Evolutionary conservation across 352 stramenopile genomes (phyloP).

Genomic region (Plasmopara muralis): DNA sequence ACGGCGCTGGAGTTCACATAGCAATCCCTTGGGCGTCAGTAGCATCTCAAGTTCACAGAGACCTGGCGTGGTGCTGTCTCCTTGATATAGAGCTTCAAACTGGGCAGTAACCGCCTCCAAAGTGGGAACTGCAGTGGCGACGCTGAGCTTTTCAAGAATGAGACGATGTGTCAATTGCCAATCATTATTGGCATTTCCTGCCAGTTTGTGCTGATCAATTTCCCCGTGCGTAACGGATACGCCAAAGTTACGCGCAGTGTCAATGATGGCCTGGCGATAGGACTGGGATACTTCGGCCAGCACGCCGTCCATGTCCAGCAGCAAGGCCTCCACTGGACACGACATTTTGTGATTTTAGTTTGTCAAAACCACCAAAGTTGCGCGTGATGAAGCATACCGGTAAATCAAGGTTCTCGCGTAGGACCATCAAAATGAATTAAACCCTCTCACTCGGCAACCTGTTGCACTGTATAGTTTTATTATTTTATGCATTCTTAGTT

Average conservation of each 20-base stretch:
- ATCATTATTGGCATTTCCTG: slow-evolving; percentile 96
- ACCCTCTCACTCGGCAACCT: too few relatives aligned
- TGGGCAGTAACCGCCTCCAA: slow-evolving; percentile 89
- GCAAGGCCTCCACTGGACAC: slow-evolving; percentile 53
- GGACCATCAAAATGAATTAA: too few relatives aligned
- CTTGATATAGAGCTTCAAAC: slow-evolving; percentile 96
- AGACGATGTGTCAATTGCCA: slow-evolving; percentile 93
- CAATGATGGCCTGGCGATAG: slow-evolving; percentile 90
- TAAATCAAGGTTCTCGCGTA: too few relatives aligned
- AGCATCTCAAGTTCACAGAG: slow-evolving; percentile 90
- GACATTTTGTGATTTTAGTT: slow-evolving; percentile 6
- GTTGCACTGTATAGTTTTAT: too few relatives aligned
- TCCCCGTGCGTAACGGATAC: slow-evolving; percentile 82
- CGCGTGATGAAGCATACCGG: too few relatives aligned
- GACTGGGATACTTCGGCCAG: slow-evolving; percentile 93
- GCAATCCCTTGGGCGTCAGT: slow-evolving; percentile 80
- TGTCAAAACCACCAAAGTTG: too few relatives aligned
- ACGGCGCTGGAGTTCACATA: slow-evolving; percentile 75
- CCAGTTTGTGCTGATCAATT: slow-evolving; percentile 88
- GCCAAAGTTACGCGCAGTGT: slow-evolving; percentile 83
- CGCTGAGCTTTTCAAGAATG: slow-evolving; percentile 42
- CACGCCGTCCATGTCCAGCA: slow-evolving; percentile 97
- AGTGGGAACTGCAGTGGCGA: slow-evolving; percentile 25
- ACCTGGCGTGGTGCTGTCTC: slow-evolving; percentile 42
- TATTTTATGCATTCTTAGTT: too few relatives aligned